phyloP scores from a whole-genome alignment of 2,329 filamentous ascomycete species.

The Aspergillus fumigatiaffinis region DNA sequence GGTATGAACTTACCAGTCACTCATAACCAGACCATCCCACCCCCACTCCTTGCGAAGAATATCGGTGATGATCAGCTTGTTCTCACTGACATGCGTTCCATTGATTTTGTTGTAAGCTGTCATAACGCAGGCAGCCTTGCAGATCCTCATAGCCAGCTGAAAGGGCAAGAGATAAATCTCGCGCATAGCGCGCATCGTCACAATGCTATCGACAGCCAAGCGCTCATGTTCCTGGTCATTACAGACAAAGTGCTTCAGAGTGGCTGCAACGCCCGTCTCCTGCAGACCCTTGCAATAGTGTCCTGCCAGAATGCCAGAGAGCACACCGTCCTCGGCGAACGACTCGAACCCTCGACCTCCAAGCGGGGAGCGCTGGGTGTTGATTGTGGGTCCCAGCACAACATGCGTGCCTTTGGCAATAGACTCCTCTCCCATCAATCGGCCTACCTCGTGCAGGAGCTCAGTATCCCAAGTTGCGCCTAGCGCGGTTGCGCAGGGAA shows the following conservation, averaged over 20 bases:
- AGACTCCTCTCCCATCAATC: constrained; percentile 66
- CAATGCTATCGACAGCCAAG: constrained; percentile 39
- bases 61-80: constrained; percentile 38
- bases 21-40: constrained; percentile 46
- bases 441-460: constrained; percentile 65
- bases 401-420: constrained; percentile 71
- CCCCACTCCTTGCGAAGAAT: constrained; percentile 46
- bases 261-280: constrained; percentile 68
- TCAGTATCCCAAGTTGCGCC: constrained; percentile 75
- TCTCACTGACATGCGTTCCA: constrained; percentile 46
- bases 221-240: constrained; percentile 47
- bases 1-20: constrained; percentile 37
- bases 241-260: constrained; percentile 63
- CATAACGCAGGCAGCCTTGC: constrained; percentile 55
- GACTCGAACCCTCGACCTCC: constrained; percentile 86
- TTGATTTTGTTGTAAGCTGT: constrained; percentile 58
- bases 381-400: constrained; percentile 72
- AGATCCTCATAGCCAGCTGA: constrained; percentile 56
- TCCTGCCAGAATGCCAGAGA: constrained; percentile 70
- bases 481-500: constrained; percentile 74
- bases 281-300: constrained; percentile 71
- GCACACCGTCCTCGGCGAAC: constrained; percentile 75
- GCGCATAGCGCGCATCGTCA: constrained; percentile 52
- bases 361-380: constrained; percentile 75
- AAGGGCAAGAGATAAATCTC: constrained; percentile 64